phyloP scores from a whole-genome alignment of 2,329 filamentous ascomycete species.

The Monosporascus sp. region DNA sequence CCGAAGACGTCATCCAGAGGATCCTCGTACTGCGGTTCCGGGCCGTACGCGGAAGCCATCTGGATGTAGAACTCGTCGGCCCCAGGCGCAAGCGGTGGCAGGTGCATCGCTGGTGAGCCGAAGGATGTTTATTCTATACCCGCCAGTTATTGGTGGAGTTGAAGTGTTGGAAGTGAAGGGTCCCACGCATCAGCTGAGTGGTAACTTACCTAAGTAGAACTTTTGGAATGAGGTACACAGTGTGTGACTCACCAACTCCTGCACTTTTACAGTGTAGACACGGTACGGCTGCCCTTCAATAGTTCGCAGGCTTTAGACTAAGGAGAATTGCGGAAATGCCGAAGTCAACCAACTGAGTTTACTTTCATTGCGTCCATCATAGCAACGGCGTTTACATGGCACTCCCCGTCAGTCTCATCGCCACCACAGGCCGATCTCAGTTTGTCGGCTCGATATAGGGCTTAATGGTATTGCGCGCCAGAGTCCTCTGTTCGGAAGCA shows the following conservation, averaged over 20 bases:
- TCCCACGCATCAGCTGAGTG: neutral
- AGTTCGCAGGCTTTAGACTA: neutral
- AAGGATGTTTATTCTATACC: neutral
- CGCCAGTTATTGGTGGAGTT: neutral
- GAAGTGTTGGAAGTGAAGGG: neutral
- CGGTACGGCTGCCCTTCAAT: neutral
- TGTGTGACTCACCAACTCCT: neutral
- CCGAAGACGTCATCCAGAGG: constrained; percentile 9
- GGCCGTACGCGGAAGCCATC: constrained; percentile 4
- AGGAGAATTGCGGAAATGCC: too few relatives aligned
- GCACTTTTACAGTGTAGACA: neutral
- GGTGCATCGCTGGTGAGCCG: constrained; percentile 6
- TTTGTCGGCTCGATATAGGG: neutral
- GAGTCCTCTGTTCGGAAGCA: constrained; percentile 60
- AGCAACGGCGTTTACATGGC: neutral
- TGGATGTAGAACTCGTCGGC: constrained; percentile 11
- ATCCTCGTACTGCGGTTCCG: constrained; percentile 2
- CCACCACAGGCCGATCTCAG: neutral
- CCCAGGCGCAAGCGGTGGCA: constrained; percentile 6
- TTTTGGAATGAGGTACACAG: neutral
- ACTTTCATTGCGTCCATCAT: too few relatives aligned
- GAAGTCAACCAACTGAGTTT: too few relatives aligned
- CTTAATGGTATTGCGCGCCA: neutral
- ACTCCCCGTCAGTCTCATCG: neutral
- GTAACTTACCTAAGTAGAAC: too few relatives aligned